These are phyloP conservation scores for Jatropha podagrica DNA, from an alignment of 441 rosid species.

Conservation along the genomic window DNA sequence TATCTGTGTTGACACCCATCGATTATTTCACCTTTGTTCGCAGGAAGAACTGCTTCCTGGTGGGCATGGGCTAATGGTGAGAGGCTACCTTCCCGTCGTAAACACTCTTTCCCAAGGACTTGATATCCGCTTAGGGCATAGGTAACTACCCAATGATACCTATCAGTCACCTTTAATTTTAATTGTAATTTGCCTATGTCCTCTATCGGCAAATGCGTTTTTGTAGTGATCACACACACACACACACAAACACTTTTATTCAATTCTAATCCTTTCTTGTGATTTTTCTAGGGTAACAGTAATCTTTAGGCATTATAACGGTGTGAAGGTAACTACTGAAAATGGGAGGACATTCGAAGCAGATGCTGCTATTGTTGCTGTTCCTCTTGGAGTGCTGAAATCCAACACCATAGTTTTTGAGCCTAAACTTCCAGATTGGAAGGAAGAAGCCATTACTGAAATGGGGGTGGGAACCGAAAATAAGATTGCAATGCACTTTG, in stretches of 20 bases:
- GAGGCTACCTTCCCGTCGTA: slow-evolving; percentile 91
- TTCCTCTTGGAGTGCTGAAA: slow-evolving; percentile 92
- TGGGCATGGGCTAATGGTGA: slow-evolving; percentile 97
- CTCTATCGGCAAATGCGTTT: too few species aligned
- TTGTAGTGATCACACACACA: too few species aligned
- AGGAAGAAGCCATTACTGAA: slow-evolving; percentile 80
- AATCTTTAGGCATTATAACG: slow-evolving; percentile 58
- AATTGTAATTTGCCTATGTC: not conserved
- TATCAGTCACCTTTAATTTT: not conserved
- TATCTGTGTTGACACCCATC: not conserved
- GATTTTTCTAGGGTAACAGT: slow-evolving; percentile 61
- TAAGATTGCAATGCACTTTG: slow-evolving; percentile 79
- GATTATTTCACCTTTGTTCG: slow-evolving; percentile 10
- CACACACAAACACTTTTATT: not conserved
- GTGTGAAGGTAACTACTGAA: slow-evolving; percentile 84
- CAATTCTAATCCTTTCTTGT: not conserved
- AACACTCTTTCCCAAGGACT: slow-evolving; percentile 96
- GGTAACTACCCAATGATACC: slow-evolving; percentile 40
- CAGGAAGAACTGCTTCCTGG: slow-evolving; percentile 95
- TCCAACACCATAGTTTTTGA: slow-evolving; percentile 63
- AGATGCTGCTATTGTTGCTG: slow-evolving; percentile 79
- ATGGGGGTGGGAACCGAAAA: slow-evolving; percentile 96
- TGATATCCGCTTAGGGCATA: slow-evolving; percentile 73
- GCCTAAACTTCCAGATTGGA: slow-evolving; percentile 93
- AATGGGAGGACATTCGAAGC: slow-evolving; percentile 67